Conservation (phyloP, 2,329 filamentous ascomycete genomes). For the Curvularia verruculosa region DNA sequence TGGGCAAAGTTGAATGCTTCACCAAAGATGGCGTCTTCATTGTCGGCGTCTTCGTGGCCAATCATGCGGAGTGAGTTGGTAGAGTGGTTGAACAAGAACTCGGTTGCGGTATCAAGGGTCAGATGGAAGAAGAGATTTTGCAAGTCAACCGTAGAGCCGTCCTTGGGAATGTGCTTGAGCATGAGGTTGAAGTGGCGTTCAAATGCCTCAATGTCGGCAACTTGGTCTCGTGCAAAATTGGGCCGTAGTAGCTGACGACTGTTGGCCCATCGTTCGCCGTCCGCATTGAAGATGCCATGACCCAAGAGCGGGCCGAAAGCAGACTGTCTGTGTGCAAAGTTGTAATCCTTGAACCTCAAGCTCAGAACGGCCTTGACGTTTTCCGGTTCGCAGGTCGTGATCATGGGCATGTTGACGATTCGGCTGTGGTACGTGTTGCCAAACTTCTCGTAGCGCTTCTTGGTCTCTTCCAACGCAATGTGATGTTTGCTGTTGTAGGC, state of each 20-base stretch:
- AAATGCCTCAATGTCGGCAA: conserved; percentile 62
- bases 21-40: conserved; percentile 50
- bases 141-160: conserved; percentile 47
- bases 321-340: conserved; percentile 44
- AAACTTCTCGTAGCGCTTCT: conserved; percentile 33
- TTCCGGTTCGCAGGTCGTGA: conserved; percentile 55
- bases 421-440: conserved; percentile 52
- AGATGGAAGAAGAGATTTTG: conserved; percentile 56
- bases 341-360: conserved; percentile 56
- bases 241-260: conserved; percentile 58
- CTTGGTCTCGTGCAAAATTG: conserved; percentile 60
- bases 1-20: conserved; percentile 54
- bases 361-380: conserved; percentile 57
- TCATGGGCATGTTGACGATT: conserved; percentile 40
- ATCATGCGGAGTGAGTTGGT: conserved; percentile 45
- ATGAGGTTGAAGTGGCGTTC: conserved; percentile 65
- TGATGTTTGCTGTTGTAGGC: conserved; percentile 46
- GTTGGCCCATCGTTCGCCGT: conserved; percentile 51
- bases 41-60: conserved; percentile 33
- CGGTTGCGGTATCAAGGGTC: conserved; percentile 58
- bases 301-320: conserved; percentile 53
- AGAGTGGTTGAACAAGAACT: conserved; percentile 57
- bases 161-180: conserved; percentile 66
- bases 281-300: conserved; percentile 55
- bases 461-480: conserved; percentile 27